Evolutionary conservation across 2,329 filamentous ascomycete species (phyloP).

Genomic region (Pestalotiopsis sp.): DNA sequence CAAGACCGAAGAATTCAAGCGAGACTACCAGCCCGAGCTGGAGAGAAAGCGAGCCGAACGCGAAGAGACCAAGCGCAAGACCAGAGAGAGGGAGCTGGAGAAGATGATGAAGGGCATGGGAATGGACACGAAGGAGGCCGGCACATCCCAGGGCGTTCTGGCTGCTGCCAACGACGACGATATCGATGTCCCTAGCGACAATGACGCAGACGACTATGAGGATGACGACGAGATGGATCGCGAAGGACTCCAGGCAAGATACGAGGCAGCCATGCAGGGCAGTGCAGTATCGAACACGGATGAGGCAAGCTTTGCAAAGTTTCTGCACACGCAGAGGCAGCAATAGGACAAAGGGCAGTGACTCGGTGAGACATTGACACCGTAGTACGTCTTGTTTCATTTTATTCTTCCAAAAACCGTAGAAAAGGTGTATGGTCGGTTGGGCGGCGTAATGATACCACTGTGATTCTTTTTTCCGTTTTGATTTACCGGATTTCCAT

Average conservation of each 20-base stretch:
- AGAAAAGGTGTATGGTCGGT: background rate
- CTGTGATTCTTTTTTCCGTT: slow-evolving; percentile 13
- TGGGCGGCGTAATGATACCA: slow-evolving; percentile 26
- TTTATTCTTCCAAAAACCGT: background rate
- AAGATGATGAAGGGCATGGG: slow-evolving; percentile 95
- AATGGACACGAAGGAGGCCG: slow-evolving; percentile 35
- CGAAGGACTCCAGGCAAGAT: slow-evolving; percentile 71
- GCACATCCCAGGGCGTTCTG: slow-evolving; percentile 27
- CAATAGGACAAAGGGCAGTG: slow-evolving; percentile 15
- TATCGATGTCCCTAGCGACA: slow-evolving; percentile 43
- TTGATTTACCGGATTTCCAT: slow-evolving; percentile 15
- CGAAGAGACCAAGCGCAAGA: slow-evolving; percentile 70
- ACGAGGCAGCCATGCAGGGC: slow-evolving; percentile 71
- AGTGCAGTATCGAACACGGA: slow-evolving; percentile 51
- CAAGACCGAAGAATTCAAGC: slow-evolving; percentile 85
- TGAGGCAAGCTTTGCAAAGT: slow-evolving; percentile 64
- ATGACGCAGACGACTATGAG: slow-evolving; percentile 60
- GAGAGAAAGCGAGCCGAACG: slow-evolving; percentile 75
- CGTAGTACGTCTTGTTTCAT: slow-evolving; percentile 5
- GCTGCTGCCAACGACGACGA: slow-evolving; percentile 48
- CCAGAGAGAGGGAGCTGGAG: slow-evolving; percentile 78
- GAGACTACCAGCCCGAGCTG: slow-evolving; percentile 89
- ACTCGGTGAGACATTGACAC: slow-evolving; percentile 21
- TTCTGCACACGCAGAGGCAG: slow-evolving; percentile 46
- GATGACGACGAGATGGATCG: slow-evolving; percentile 61